Evolutionary conservation across 2,329 filamentous ascomycete genomes (phyloP).

Genomic region (Penicillium palitans): DNA sequence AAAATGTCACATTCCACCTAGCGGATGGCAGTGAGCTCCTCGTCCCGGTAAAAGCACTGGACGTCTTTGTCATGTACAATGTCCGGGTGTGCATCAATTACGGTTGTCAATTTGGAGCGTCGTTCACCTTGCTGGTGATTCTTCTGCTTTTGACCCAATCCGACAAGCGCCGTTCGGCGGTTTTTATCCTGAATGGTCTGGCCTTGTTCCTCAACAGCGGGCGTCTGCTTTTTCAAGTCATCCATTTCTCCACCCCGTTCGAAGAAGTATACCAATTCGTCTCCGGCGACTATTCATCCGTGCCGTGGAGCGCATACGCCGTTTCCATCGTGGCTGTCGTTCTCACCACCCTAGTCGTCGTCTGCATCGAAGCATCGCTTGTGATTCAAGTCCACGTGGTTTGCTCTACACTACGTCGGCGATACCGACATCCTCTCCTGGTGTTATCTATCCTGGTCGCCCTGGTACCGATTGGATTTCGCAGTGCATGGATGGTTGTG

Average conservation of each 20-base stretch:
- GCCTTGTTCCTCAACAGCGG: constrained; percentile 62
- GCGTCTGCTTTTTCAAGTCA: constrained; percentile 46
- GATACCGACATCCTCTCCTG: constrained; percentile 50
- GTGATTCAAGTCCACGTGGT: constrained; percentile 65
- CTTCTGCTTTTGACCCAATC: constrained; percentile 67
- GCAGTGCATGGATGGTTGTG: constrained; percentile 53
- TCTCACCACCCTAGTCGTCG: constrained; percentile 54
- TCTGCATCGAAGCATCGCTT: constrained; percentile 59
- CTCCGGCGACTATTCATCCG: constrained; percentile 54
- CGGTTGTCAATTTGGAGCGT: constrained; percentile 69
- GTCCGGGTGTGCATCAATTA: constrained; percentile 62
- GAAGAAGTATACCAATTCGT: constrained; percentile 63
- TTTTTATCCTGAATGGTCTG: constrained; percentile 66
- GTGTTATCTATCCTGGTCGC: constrained; percentile 52
- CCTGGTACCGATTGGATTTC: constrained; percentile 54
- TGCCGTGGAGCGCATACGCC: constrained; percentile 49
- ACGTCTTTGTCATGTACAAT: constrained; percentile 50
- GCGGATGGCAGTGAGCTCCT: constrained; percentile 47
- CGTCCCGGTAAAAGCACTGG: constrained; percentile 46
- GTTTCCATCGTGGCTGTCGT: constrained; percentile 52
- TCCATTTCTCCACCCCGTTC: constrained; percentile 63
- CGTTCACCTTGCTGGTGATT: constrained; percentile 63
- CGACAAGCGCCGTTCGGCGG: constrained; percentile 62
- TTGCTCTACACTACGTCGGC: constrained; percentile 51
- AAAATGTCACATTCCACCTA: constrained; percentile 51